A percentile compares a stretch with the other conserved stretches of the same genome.
phyloP scores from a whole-genome alignment of 1,139 yeast genomes.

The Saccharomyces pastorianus region DNA sequence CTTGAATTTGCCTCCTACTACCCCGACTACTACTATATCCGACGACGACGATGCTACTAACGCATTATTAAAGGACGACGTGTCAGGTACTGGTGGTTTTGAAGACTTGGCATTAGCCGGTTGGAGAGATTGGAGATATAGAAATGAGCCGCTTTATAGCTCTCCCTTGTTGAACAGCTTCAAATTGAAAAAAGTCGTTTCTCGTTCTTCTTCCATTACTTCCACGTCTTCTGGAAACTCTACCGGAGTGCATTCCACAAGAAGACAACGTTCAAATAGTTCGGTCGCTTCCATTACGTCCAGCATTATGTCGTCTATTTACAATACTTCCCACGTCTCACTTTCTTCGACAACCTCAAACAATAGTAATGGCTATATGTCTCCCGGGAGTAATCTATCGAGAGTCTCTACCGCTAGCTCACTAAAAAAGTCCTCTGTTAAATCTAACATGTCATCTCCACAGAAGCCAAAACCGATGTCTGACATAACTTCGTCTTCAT shows the following conservation, averaged over 20 bases:
- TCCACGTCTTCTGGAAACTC: conserved; percentile 14
- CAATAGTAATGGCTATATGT: not conserved
- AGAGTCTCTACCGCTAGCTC: not conserved
- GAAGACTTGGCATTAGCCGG: conserved; percentile 46
- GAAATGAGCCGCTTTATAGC: conserved; percentile 60
- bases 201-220: conserved; percentile 18
- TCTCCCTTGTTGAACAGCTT: conserved; percentile 31
- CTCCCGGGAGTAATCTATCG: not conserved
- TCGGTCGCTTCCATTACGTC: conserved; percentile 18
- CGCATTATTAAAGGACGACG: not conserved
- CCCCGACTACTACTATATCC: not conserved
- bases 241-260: not conserved
- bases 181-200: conserved; percentile 20
- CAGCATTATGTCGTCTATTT: conserved; percentile 19
- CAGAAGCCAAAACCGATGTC: not conserved
- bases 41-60: conserved; percentile 16
- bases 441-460: not conserved
- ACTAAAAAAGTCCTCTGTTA: not conserved
- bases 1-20: not conserved
- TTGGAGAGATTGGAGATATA: conserved; percentile 85
- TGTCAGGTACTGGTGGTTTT: not conserved
- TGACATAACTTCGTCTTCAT: conserved; percentile 1
- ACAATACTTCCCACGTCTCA: conserved; percentile 11
- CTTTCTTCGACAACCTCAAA: conserved; percentile 6
- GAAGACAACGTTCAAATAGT: conserved; percentile 11